A percentile compares a stretch with the other conserved stretches of the same genome.
phyloP scores from a whole-genome alignment of 345 rosid genomes.

The Eucalyptus cloeziana region DNA sequence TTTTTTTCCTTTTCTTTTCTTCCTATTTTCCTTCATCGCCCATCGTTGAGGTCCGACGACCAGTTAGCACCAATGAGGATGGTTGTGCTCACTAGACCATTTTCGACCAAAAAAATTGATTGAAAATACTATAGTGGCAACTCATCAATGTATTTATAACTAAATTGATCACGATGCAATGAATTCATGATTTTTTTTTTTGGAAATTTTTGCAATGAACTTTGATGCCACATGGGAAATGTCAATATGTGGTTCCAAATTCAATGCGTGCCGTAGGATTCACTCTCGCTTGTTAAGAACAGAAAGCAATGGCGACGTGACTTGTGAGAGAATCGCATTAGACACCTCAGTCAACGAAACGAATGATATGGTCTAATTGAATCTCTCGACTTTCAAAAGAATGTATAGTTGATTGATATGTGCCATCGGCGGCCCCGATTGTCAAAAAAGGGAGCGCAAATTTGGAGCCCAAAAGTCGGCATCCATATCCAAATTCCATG shows the following conservation, averaged over 20 bases:
- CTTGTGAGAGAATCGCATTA: neutral
- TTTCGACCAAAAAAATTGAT: neutral
- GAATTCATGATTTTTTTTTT: neutral
- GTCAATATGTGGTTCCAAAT: neutral
- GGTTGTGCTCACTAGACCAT: neutral
- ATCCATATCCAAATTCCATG: neutral
- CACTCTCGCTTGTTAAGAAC: neutral
- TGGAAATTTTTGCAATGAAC: neutral
- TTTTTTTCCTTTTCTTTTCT: too few relatives aligned
- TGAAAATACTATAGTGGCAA: neutral
- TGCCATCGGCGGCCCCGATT: neutral
- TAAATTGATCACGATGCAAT: fast-evolving
- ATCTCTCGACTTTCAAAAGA: neutral
- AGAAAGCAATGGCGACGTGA: neutral
- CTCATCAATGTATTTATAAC: fast-evolving
- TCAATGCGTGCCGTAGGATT: neutral
- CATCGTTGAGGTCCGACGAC: fast-evolving
- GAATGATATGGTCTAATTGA: neutral
- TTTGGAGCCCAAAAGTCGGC: neutral
- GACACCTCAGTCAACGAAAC: neutral
- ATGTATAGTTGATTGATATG: neutral
- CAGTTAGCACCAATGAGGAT: too few relatives aligned
- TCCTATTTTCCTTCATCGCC: neutral
- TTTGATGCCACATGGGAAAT: neutral
- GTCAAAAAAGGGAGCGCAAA: neutral